phyloP scores from a whole-genome alignment of 768 basidiomycete species.

The Psilocybe cyanescens region DNA sequence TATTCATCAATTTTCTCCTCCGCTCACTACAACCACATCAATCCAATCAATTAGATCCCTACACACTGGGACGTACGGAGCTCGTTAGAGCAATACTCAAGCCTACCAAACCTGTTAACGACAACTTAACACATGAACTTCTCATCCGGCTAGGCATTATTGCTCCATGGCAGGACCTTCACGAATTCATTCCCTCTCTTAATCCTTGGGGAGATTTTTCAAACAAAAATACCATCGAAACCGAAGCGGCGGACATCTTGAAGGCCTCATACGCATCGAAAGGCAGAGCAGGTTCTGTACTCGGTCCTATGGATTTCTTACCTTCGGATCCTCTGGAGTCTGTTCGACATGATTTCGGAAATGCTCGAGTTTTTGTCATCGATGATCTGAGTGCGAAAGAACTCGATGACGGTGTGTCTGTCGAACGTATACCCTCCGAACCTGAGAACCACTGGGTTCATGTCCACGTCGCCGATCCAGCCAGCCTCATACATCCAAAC shows the following conservation, averaged over 20 bases:
- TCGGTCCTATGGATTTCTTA: slow-evolving; percentile 71
- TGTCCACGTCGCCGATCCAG: slow-evolving; percentile 93
- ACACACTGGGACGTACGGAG: slow-evolving; percentile 48
- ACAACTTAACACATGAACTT: slow-evolving; percentile 44
- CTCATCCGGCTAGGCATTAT: slow-evolving; percentile 76
- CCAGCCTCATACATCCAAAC: slow-evolving; percentile 71
- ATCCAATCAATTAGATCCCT: slow-evolving; percentile 65
- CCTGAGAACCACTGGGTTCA: slow-evolving; percentile 79
- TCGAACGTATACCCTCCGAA: slow-evolving; percentile 68
- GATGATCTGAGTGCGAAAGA: slow-evolving; percentile 83
- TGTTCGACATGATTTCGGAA: slow-evolving; percentile 86
- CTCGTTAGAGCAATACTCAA: slow-evolving; percentile 63
- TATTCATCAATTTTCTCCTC: slow-evolving; percentile 62
- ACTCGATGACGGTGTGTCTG: slow-evolving; percentile 91
- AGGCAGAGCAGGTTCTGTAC: slow-evolving; percentile 29
- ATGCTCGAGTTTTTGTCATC: slow-evolving; percentile 82
- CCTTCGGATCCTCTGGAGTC: slow-evolving; percentile 64
- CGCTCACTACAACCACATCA: slow-evolving; percentile 54
- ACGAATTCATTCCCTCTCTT: slow-evolving; percentile 41
- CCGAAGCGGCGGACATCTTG: slow-evolving; percentile 30
- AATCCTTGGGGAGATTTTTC: slow-evolving; percentile 37
- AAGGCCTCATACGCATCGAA: slow-evolving; percentile 29
- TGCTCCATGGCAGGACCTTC: slow-evolving; percentile 80
- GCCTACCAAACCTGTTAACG: slow-evolving; percentile 33
- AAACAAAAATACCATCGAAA: slow-evolving; percentile 25